phyloP scores from a whole-genome alignment of 768 basidiomycete genomes.

The Serendipita sp. region DNA sequence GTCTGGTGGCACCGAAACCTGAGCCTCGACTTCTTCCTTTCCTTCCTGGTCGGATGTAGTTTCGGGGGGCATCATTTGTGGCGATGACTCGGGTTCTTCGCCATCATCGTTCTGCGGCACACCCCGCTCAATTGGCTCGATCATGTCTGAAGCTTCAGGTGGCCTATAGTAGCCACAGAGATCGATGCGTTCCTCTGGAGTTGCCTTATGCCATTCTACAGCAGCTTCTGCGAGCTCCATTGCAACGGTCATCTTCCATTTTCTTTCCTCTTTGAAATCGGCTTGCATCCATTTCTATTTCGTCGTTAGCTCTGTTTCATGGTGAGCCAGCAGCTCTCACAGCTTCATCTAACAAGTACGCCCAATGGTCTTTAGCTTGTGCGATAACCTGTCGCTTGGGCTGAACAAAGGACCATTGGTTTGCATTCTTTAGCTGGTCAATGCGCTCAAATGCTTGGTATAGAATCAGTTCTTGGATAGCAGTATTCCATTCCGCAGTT shows the following conservation, averaged over 20 bases:
- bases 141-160: slow-evolving; percentile 8
- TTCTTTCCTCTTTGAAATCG: slow-evolving; percentile 87
- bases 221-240: slow-evolving; percentile 68
- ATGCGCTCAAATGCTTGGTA: slow-evolving; percentile 70
- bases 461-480: slow-evolving; percentile 61
- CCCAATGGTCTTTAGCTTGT: slow-evolving; percentile 79
- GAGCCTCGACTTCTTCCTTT: slow-evolving; percentile 8
- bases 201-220: slow-evolving; percentile 73
- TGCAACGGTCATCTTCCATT: slow-evolving; percentile 80
- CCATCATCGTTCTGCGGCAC: not conserved
- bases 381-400: slow-evolving; percentile 61
- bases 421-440: slow-evolving; percentile 61
- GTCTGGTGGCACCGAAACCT: not conserved
- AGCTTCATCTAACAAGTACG: slow-evolving; percentile 94
- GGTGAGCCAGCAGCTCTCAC: slow-evolving; percentile 26
- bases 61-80: not conserved
- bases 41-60: not conserved
- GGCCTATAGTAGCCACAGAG: slow-evolving; percentile 28
- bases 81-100: not conserved
- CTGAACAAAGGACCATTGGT: slow-evolving; percentile 84
- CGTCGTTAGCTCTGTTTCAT: not conserved
- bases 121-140: slow-evolving; percentile 1
- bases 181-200: slow-evolving; percentile 43
- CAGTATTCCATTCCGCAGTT: slow-evolving; percentile 69
- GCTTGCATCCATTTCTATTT: slow-evolving; percentile 87